Percentiles rank a stretch among this genome's conserved stretches.
Conservation (phyloP, 257 asterid species). For the Cruciata laevipes region DNA sequence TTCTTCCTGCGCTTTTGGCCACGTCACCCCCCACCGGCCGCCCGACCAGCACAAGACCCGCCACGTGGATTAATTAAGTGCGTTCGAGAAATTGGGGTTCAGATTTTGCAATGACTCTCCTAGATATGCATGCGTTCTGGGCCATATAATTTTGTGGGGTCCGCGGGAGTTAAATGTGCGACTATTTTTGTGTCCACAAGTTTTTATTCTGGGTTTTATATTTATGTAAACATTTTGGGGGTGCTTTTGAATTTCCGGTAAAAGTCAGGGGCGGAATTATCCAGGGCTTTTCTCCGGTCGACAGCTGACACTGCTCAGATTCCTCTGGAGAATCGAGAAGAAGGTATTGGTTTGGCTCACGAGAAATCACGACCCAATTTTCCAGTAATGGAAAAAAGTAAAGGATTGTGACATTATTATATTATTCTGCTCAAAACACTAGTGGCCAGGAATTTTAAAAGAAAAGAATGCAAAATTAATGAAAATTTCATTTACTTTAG, state of each 20-base stretch:
- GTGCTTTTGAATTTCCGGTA: not conserved
- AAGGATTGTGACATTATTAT: too few relatives aligned
- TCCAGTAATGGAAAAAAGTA: not conserved
- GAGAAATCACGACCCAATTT: not conserved
- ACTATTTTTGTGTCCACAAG: conserved; percentile 31
- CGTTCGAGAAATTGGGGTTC: not conserved
- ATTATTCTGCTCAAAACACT: not conserved
- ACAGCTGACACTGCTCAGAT: conserved; percentile 20
- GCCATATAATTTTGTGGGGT: conserved; percentile 23
- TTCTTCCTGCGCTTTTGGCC: conserved; percentile 49
- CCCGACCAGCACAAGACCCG: conserved; percentile 23
- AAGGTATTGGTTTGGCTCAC: conserved; percentile 13
- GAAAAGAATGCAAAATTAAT: too few relatives aligned
- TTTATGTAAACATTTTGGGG: conserved; percentile 8
- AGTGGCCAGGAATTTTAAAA: not conserved
- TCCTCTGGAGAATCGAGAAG: not conserved
- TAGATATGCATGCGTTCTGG: conserved; percentile 8
- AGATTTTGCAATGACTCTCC: not conserved
- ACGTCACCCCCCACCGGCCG: conserved; percentile 49
- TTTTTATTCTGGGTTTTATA: not conserved
- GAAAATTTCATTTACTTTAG: too few relatives aligned
- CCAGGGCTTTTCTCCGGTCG: not conserved
- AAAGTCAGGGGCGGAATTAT: conserved; percentile 4
- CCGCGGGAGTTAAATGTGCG: conserved; percentile 3
- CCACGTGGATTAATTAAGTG: conserved; percentile 24